Percentiles rank a stretch among this genome's conserved stretches.
Conservation (phyloP, 257 asterid species). For the Jacaranda mimosifolia region DNA sequence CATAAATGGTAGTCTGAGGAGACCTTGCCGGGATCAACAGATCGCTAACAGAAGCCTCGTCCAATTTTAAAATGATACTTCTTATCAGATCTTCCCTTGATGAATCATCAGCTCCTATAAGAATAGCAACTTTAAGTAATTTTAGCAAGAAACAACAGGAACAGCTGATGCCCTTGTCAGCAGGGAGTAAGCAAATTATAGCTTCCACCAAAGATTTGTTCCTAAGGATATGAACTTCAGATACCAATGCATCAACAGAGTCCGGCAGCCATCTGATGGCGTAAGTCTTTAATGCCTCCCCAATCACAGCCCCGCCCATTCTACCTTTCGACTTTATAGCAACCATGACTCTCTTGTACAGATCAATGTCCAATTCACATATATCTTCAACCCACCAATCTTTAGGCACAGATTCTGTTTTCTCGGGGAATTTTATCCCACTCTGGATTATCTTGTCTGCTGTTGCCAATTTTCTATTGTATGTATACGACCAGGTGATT, state of each 20-base stretch:
- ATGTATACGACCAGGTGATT: conserved; percentile 89
- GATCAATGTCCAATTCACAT: conserved; percentile 83
- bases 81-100: conserved; percentile 66
- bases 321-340: conserved; percentile 82
- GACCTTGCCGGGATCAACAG: conserved; percentile 80
- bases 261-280: conserved; percentile 91
- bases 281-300: conserved; percentile 81
- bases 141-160: conserved; percentile 81
- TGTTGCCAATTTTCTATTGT: conserved; percentile 61
- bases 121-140: conserved; percentile 76
- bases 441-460: conserved; percentile 55
- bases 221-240: conserved; percentile 69
- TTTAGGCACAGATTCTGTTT: conserved; percentile 63
- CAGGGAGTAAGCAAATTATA: conserved; percentile 81
- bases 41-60: conserved; percentile 79
- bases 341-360: conserved; percentile 81
- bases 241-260: conserved; percentile 72
- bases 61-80: conserved; percentile 64
- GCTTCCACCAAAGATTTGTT: conserved; percentile 81
- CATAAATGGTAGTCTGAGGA: conserved; percentile 69
- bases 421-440: conserved; percentile 50
- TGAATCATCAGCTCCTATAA: conserved; percentile 70
- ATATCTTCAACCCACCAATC: conserved; percentile 98
- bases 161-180: conserved; percentile 67
- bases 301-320: conserved; percentile 72